Base-by-base conservation (phyloP, 352 stramenopile genomes). In the Pythium scleroteichum region DNA sequence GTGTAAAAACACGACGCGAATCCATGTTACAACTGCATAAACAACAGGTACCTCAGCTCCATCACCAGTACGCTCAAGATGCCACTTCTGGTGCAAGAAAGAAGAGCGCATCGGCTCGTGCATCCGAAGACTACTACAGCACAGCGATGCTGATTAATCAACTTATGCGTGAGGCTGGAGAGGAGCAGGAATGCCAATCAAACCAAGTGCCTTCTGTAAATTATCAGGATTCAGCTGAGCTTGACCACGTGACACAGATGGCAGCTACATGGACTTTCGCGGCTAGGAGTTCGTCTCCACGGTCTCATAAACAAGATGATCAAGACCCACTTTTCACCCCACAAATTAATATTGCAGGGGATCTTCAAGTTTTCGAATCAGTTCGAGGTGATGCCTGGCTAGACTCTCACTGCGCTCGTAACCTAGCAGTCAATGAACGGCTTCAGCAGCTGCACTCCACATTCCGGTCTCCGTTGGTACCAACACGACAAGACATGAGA, bases 71-170 rank as follows among this genome's bases (percentile, higher is more conserved):
- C 9, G 2, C 2, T 6, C 17, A 33, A 4, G 33, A 52, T 0
- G 1, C 1, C 1, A 29, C 22, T 3, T 5, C 22, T 32, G 22
- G 44, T 4, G 20, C 22, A 1, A 22, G 45, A 46, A 49, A 47
- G 16, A 62, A 41, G 17, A 32, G 23, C n/a, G 45, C 29, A 17
- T 12, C 39, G 23, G 5, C 29, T 20, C 65, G 66, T 35, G 73
- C 72, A 5, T 81, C 68, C 12, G 76, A 82, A 57, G 78, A 87
- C 41, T 87, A 87, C 40, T 50, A 72, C 44, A 76, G 53, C 26
- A 87, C 78, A 23, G 75, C 76, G 0, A 50, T 68, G 22, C 78
- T 82, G 29, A 84, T 87, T 14, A 69, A 78, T 47, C 64, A 71
- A 20, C 52, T 87, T 3, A 80, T 82, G 75, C n/a, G 33, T 17